Evolutionary conservation across 345 rosid species (phyloP).

Genomic region (Salix arbutifolia): DNA sequence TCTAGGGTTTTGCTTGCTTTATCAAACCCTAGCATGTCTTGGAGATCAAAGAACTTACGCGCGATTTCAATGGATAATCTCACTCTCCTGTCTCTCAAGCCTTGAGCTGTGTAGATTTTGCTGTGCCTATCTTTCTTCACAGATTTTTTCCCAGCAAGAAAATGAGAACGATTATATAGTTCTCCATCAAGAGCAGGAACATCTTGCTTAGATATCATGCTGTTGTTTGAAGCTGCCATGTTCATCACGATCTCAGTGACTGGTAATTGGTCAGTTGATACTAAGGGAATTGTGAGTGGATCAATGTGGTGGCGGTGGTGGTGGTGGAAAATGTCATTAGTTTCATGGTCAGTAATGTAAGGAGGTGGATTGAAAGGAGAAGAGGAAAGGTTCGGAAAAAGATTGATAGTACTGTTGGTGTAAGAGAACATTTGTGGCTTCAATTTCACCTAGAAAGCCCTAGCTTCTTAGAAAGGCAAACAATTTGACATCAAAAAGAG

Average conservation of each 20-base stretch:
- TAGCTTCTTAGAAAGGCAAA: not conserved
- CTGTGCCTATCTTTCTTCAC: slow-evolving; percentile 67
- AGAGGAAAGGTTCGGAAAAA: slow-evolving; percentile 12
- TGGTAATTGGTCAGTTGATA: slow-evolving; percentile 11
- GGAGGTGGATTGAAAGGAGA: slow-evolving; percentile 11
- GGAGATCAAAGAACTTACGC: slow-evolving; percentile 77
- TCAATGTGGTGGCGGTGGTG: slow-evolving; percentile 14
- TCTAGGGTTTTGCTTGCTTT: slow-evolving; percentile 81
- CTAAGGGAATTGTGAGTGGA: slow-evolving; percentile 9
- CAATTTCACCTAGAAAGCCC: slow-evolving; percentile 6
- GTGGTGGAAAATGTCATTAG: not conserved
- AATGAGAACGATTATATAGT: not conserved
- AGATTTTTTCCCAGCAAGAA: slow-evolving; percentile 15
- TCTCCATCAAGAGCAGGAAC: not conserved
- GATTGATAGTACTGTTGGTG: slow-evolving; percentile 5
- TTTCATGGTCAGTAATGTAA: slow-evolving; percentile 7
- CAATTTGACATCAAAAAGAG: not conserved
- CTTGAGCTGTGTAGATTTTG: slow-evolving; percentile 74
- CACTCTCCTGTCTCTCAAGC: slow-evolving; percentile 77
- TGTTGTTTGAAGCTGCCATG: slow-evolving; percentile 13
- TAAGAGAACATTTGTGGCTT: slow-evolving; percentile 25
- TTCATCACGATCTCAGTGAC: slow-evolving; percentile 5
- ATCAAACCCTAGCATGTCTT: slow-evolving; percentile 78
- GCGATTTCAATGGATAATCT: slow-evolving; percentile 70
- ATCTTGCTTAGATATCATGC: slow-evolving; percentile 5